Evolutionary conservation across 139 green algal species (phyloP), one percentile per base, ranked within the genome.

Genomic region (Chlorella ohadii): DNA sequence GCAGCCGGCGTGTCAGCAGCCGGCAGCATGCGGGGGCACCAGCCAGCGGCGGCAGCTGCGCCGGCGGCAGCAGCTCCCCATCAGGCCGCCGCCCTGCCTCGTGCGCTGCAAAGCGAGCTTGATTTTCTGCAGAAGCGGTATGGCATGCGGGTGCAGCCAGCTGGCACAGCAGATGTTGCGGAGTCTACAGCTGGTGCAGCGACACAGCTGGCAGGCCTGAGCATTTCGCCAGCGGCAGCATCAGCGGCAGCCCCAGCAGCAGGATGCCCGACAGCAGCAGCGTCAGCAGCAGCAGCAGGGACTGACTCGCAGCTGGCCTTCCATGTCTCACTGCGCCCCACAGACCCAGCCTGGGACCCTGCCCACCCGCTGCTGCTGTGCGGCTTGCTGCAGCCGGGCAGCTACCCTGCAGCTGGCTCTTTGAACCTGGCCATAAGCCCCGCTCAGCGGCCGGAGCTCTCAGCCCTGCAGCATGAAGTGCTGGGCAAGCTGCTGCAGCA

Each of bases 281-380:
- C 57, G 3, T n/a, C n/a, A 38, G 57, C 39, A 20, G n/a, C 7
- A 17, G 2, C n/a, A 13, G 64, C 36, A 44, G 56, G 27, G 1
- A 39, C 34, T 20, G 47, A 9, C 27, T 31, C 13, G 36, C 34
- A 33, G 59, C 41, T 15, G 51, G 73, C 72, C 11, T 85, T 85
- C 36, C 25, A 82, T 20, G n/a, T 84, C 17, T 34, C 56, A 3
- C 59, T 87, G 25, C n/a, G 28, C 15, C 84, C 84, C 25, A 84
- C 84, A 27, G 84, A 87, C 64, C 84, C 84, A 7, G 64, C 71
- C 25, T 87, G 84, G 84, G 20, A 61, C 20, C 41, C 73, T 0
- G 28, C 15, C 51, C 72, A 65, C n/a, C 64, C 55, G 31, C 44
- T 77, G 63, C 34, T 82, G 64, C 41, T 77, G 78, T 47, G 47